A percentile compares a stretch with the other conserved stretches of the same genome.
Evolutionary conservation across 208 protist genomes (phyloP).

Genomic region (Herpetomonas samuelpessoai): DNA sequence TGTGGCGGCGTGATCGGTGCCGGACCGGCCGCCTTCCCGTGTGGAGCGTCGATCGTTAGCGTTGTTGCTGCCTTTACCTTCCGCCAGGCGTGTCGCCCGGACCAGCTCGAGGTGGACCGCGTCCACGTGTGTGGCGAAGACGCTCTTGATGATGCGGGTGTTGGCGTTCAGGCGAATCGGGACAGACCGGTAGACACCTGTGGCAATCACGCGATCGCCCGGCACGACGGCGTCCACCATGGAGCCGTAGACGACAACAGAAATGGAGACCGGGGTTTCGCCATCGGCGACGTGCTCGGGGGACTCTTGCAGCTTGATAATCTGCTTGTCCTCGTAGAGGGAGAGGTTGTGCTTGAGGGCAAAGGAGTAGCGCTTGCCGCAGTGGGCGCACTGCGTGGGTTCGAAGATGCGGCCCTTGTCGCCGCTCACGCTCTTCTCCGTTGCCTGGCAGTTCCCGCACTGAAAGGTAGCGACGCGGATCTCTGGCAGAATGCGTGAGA

Average conservation of each 20-base stretch:
- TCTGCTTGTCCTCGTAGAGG: slow-evolving; percentile 95
- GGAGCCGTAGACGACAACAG: slow-evolving; percentile 93
- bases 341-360: slow-evolving; percentile 96
- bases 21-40: slow-evolving; percentile 9
- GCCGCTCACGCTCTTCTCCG: slow-evolving; percentile 66
- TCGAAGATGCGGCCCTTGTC: slow-evolving; percentile 95
- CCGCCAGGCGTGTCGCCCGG: slow-evolving; percentile 30
- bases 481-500: slow-evolving; percentile 91
- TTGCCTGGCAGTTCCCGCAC: slow-evolving; percentile 93
- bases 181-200: slow-evolving; percentile 96
- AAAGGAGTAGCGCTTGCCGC: slow-evolving; percentile 82
- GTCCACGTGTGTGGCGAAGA: slow-evolving; percentile 98
- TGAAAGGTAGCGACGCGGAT: slow-evolving; percentile 94
- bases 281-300: slow-evolving; percentile 98
- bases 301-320: slow-evolving; percentile 98
- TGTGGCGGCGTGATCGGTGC: slow-evolving; percentile 6
- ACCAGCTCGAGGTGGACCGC: slow-evolving; percentile 96
- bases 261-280: slow-evolving; percentile 98
- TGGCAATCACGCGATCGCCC: slow-evolving; percentile 98
- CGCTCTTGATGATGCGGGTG: slow-evolving; percentile 90
- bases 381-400: slow-evolving; percentile 94
- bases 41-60: background rate
- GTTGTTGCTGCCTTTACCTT: slow-evolving; percentile 9
- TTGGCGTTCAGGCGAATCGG: slow-evolving; percentile 93
- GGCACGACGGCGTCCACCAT: slow-evolving; percentile 96